Percentiles rank a stretch among this genome's conserved stretches.
Evolutionary conservation across 192 early-diverging fungal species (phyloP).

Genomic region (Coemansia erecta): DNA sequence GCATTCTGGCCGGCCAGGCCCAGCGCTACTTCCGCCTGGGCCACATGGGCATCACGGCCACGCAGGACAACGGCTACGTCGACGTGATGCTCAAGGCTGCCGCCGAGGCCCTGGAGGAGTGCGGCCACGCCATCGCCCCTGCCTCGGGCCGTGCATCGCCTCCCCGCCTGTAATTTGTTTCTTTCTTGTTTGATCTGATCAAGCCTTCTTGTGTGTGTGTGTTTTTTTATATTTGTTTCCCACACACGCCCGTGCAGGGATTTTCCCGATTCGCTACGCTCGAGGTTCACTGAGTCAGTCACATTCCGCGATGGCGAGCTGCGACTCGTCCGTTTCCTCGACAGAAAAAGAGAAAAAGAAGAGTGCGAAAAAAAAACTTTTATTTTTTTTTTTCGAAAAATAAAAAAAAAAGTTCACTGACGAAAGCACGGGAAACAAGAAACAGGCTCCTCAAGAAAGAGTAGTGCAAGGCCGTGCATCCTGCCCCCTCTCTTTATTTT

Average conservation of each 20-base stretch:
- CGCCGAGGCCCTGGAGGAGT: slow-evolving; percentile 57
- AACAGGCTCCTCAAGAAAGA: no score
- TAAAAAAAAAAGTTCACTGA: no score
- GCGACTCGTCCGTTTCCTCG: slow-evolving; percentile 14
- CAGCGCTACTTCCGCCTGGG: slow-evolving; percentile 93
- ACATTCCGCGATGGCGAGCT: slow-evolving; percentile 10
- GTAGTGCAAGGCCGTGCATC: background rate
- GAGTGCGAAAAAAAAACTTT: slow-evolving; percentile 8
- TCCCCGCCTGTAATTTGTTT: slow-evolving; percentile 27
- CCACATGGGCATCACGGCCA: slow-evolving; percentile 82
- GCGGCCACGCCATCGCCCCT: slow-evolving; percentile 21
- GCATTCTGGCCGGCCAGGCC: slow-evolving; percentile 77
- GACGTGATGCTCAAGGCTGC: slow-evolving; percentile 66
- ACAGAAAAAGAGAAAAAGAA: no score
- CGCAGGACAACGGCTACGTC: slow-evolving; percentile 64
- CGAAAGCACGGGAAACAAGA: no score
- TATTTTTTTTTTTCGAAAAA: no score
- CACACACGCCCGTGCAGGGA: background rate
- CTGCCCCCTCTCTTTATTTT: no score
- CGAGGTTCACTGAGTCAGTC: slow-evolving; percentile 2
- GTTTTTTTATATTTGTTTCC: background rate
- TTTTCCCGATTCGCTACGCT: slow-evolving; percentile 4
- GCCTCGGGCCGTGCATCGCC: slow-evolving; percentile 31
- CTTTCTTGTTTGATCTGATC: background rate
- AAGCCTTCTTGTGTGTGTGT: background rate